phyloP scores from a whole-genome alignment of 202 grass and related monocot species.

The Musa balbisiana region DNA sequence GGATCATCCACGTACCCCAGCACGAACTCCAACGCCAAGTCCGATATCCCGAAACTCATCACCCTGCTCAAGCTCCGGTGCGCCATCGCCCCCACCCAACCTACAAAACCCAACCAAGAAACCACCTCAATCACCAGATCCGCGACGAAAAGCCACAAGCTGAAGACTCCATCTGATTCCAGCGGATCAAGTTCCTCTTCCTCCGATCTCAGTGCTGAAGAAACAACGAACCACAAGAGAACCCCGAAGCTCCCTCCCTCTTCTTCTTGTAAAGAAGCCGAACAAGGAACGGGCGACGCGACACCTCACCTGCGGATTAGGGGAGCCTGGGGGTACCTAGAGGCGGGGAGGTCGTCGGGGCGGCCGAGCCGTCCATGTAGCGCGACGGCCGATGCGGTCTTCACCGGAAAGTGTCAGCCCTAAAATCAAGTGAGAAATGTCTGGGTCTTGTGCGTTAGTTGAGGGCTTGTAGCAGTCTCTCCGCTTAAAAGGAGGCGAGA shows the following conservation, averaged over 20 bases:
- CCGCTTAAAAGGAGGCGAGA: background rate
- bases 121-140: constrained; percentile 1
- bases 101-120: constrained; percentile 31
- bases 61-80: background rate
- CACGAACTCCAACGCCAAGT: constrained; percentile 17
- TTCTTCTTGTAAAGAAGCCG: too few species aligned
- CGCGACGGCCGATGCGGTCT: background rate
- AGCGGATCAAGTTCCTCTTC: background rate
- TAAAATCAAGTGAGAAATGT: background rate
- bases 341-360: background rate
- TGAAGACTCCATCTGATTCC: background rate
- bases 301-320: background rate
- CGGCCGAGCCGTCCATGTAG: background rate
- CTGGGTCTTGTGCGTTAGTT: too few species aligned
- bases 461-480: too few species aligned
- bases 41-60: constrained; percentile 5
- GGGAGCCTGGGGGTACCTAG: background rate
- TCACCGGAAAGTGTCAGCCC: background rate
- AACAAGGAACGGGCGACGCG: too few species aligned
- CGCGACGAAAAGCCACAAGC: too few species aligned
- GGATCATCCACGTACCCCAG: constrained; percentile 49
- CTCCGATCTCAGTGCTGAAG: background rate
- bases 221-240: background rate
- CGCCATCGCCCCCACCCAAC: constrained; percentile 4
- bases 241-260: background rate